Evolutionary conservation across 257 asterid species (phyloP).

Genomic region (Cruciata laevipes): DNA sequence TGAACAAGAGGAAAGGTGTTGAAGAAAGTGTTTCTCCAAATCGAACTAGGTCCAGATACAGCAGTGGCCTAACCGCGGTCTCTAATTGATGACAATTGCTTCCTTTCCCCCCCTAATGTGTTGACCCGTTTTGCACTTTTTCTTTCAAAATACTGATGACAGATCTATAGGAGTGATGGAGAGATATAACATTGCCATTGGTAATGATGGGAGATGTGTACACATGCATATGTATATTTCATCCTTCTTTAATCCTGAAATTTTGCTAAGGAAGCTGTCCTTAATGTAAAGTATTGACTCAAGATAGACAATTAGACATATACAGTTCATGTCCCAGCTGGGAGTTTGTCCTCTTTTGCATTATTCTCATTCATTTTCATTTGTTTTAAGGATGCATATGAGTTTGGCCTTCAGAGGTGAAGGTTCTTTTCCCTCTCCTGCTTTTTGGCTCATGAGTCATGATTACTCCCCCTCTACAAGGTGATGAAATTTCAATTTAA

Average conservation of each 20-base stretch:
- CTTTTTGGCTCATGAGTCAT: neutral
- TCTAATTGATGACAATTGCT: constrained; percentile 11
- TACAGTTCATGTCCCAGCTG: neutral
- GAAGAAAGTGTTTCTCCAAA: constrained; percentile 58
- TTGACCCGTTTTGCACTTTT: neutral
- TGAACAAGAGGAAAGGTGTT: constrained; percentile 49
- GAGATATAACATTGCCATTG: neutral
- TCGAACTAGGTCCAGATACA: constrained; percentile 56
- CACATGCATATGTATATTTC: constrained; percentile 10
- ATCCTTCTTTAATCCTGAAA: neutral
- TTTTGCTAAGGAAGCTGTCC: neutral
- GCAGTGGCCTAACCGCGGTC: constrained; percentile 37
- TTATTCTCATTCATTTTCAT: constrained; percentile 1
- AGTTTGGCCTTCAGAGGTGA: neutral
- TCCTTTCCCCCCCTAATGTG: neutral
- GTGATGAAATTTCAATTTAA: too few species aligned
- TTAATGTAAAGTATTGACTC: neutral
- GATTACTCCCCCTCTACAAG: neutral
- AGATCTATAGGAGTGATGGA: neutral
- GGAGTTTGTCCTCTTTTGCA: constrained; percentile 4
- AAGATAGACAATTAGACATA: neutral
- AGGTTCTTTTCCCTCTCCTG: neutral
- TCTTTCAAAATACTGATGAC: neutral
- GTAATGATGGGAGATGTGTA: constrained; percentile 6
- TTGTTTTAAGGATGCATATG: neutral